Conservation (phyloP, 2,329 filamentous ascomycete genomes). For the Capronia epimyces region DNA sequence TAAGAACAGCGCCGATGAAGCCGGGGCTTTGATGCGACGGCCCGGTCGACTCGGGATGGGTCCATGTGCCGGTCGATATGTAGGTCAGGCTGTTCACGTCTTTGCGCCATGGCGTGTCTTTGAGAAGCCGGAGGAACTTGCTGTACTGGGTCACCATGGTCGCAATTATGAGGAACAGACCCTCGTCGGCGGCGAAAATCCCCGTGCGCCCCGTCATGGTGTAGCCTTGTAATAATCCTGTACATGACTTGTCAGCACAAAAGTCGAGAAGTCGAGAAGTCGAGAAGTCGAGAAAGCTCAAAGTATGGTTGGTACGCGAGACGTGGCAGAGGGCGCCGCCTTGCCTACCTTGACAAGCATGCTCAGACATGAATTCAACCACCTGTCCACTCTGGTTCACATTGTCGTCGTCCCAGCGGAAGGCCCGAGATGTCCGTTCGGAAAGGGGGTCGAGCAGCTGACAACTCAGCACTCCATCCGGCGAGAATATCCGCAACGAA, state of each 20-base stretch:
- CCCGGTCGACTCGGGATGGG: conserved; percentile 63
- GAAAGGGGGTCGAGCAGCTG: conserved; percentile 57
- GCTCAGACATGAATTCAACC: conserved; percentile 62
- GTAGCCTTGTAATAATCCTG: conserved; percentile 56
- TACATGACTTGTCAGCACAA: background rate
- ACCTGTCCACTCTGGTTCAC: conserved; percentile 56
- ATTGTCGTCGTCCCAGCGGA: conserved; percentile 62
- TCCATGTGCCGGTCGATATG: conserved; percentile 62
- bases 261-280: background rate
- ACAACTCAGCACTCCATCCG: conserved; percentile 62
- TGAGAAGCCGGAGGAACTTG: conserved; percentile 60
- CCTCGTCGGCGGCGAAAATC: conserved; percentile 62
- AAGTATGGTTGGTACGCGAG: no score
- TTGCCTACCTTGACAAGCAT: conserved; percentile 53
- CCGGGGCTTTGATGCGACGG: conserved; percentile 65
- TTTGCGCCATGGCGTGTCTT: conserved; percentile 53
- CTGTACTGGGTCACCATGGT: conserved; percentile 69
- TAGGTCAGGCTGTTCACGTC: conserved; percentile 60
- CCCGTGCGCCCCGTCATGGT: conserved; percentile 59
- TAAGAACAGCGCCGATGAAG: conserved; percentile 61
- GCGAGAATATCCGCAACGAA: conserved; percentile 57
- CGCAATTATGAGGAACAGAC: conserved; percentile 61
- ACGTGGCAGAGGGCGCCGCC: no score
- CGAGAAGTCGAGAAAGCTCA: background rate
- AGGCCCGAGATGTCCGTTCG: conserved; percentile 55